Conservation (phyloP, 306 rosid genomes). For the Ochetophila trinervis region DNA sequence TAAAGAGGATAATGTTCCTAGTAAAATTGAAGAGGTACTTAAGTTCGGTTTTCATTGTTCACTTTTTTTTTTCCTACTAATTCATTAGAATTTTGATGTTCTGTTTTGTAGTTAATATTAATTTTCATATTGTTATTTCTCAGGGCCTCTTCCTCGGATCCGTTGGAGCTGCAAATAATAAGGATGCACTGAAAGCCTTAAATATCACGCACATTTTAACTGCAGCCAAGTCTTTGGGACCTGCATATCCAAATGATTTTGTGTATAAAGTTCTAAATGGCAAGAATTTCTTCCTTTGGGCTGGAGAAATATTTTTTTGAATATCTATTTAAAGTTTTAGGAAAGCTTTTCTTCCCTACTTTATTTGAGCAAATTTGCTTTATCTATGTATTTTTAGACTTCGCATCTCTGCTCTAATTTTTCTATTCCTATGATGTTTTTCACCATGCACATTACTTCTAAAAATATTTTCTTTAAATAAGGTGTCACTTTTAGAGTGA, state of each 20-base stretch:
- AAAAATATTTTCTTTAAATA: not conserved
- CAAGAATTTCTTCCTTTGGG: slow-evolving; percentile 25
- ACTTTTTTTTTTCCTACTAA: not conserved
- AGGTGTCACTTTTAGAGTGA: not conserved
- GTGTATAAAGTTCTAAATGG: slow-evolving; percentile 55
- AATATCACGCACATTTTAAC: slow-evolving; percentile 75
- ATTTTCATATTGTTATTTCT: not conserved
- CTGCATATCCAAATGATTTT: slow-evolving; percentile 56
- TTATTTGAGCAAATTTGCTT: too few species aligned
- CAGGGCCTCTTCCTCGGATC: slow-evolving; percentile 91
- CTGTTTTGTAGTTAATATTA: not conserved
- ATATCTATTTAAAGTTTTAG: too few species aligned
- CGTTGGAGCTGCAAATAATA: slow-evolving; percentile 58
- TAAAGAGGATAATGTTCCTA: slow-evolving; percentile 51
- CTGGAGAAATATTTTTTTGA: not conserved
- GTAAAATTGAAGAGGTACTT: slow-evolving; percentile 63
- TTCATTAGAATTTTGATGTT: not conserved
- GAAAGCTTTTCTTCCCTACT: too few species aligned
- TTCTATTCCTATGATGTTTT: too few species aligned
- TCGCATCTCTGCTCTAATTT: too few species aligned
- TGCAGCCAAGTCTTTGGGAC: slow-evolving; percentile 47
- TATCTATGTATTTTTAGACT: too few species aligned
- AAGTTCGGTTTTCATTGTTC: not conserved
- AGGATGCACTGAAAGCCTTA: slow-evolving; percentile 43
- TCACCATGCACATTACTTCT: too few species aligned